Evolutionary conservation across 2,329 filamentous ascomycete species (phyloP).

Genomic region (Diplodia mutila): DNA sequence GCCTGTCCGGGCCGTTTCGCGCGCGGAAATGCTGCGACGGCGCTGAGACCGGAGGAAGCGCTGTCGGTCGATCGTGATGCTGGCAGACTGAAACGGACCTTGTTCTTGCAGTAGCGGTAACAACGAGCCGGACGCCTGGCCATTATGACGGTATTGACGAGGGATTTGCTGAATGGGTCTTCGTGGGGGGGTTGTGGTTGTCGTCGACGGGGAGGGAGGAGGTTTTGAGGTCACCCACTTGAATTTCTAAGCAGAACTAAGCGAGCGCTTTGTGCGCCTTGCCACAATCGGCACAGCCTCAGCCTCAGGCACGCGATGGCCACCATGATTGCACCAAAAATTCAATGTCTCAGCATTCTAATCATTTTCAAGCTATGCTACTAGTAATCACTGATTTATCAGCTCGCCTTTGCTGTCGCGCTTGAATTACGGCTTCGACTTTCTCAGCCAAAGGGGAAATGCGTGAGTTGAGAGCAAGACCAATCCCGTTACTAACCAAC

Average conservation of each 20-base stretch:
- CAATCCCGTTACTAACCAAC: no score
- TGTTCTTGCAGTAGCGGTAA: slow-evolving; percentile 99
- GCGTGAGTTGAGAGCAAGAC: not conserved
- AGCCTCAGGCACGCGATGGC: not conserved
- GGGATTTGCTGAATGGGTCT: slow-evolving; percentile 53
- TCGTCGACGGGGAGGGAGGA: slow-evolving; percentile 22
- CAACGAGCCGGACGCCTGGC: slow-evolving; percentile 98
- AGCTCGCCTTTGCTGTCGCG: not conserved
- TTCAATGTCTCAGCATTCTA: not conserved
- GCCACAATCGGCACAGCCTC: slow-evolving; percentile 23
- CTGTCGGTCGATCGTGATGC: not conserved
- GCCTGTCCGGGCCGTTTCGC: not conserved
- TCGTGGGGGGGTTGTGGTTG: slow-evolving; percentile 7
- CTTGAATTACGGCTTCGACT: not conserved
- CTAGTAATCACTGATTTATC: not conserved
- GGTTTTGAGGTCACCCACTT: slow-evolving; percentile 26
- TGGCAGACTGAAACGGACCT: slow-evolving; percentile 70
- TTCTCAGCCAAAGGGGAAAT: not conserved
- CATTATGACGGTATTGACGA: no score
- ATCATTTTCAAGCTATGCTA: not conserved
- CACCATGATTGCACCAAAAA: not conserved
- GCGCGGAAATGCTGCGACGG: not conserved
- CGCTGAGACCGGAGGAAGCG: not conserved
- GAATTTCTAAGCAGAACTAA: slow-evolving; percentile 27
- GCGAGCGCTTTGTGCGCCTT: slow-evolving; percentile 23